Evolutionary conservation across 139 green algal genomes (phyloP), one percentile per base, ranked within the genome.

Genomic region (Yamagishiella unicocca): DNA sequence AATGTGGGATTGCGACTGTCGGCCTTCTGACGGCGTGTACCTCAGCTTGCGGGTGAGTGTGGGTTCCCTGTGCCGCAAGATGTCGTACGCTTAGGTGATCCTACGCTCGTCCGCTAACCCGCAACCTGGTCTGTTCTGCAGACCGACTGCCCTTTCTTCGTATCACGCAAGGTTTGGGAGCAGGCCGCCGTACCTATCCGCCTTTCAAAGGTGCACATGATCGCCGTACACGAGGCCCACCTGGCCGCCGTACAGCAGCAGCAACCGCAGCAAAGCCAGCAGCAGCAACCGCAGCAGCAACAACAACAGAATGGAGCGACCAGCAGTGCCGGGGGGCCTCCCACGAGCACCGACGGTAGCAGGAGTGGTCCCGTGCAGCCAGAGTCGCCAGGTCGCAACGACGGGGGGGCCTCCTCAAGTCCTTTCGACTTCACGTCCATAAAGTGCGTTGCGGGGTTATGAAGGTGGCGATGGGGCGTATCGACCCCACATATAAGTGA

Each of bases 1-100:
- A 21, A 71, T 89, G 12, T 97, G 93, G 93, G 94, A 97, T 89
- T 95, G 89, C 71, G 95, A 97, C 82, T 95, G 94, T 90, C 88
- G 95, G 9, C 95, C 95, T 0, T 95, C 90, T 24, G 95, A 97
- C 80, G 94, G 84, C 19, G 89, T 89, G 35, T 96, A 91, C 89
- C 89, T 97, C 58, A 90, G 92, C 17, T 82, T 96, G 68, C 93
- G 93, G 90, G 93, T 95, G 33, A 7, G 86, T n/a, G n/a, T n/a
- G n/a, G n/a, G n/a, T n/a, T n/a, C n/a, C n/a, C n/a, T n/a, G n/a
- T n/a, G n/a, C n/a, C n/a, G n/a, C n/a, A n/a, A n/a, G n/a, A n/a
- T n/a, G n/a, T n/a, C n/a, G n/a, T n/a, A n/a, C n/a, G n/a, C n/a
- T n/a, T n/a, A n/a, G n/a, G n/a, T n/a, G n/a, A n/a, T n/a, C n/a